Evolutionary conservation across 2,329 filamentous ascomycete species (phyloP), one percentile per base, ranked within the genome.

Genomic region (Paecilomyces dactylethromorphus): DNA sequence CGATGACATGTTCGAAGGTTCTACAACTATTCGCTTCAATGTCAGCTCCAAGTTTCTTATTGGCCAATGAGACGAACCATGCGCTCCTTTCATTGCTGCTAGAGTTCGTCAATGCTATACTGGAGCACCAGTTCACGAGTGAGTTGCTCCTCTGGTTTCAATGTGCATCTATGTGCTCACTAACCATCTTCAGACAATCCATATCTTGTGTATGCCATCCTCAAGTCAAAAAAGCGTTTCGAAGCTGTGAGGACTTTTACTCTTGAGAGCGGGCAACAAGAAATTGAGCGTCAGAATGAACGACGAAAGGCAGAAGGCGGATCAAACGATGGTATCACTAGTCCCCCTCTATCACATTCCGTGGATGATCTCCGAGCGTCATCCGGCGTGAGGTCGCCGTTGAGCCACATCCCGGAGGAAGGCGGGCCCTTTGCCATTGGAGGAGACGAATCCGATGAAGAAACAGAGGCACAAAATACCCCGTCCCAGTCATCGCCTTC

Each of bases 31-130:
- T 95, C 71, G 85, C 87, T 3, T 94, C 90, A 33, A 96, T 97
- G 90, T 95, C 93, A 8, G 90, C 92, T 0, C 93, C 94, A 0
- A 91, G 90, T 32, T 99, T 97, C 71, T 78, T 99, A 10, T 80
- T 97, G 18, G 91, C 91, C 7, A 97, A 96, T 66, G 94, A 99
- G 59, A 89, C 85, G 39, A 99, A 99, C 64, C 90, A 97, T 70
- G 79, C 81, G 32, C 83, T 97, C 3, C 80, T 99, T 6, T 84
- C 86, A 54, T 92, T 92, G 0, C 76, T 97, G 26, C 80, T 99
- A 10, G 91, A 97, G 69, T 92, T 91, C 0, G 87, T 97, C 69
- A 96, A 94, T 70, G 86, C 91, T 1, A 89, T 96, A 51, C 80
- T 97, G 39, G 94, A 97, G 74, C 90, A 97, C 71, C 88, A 96